Evolutionary conservation across 139 green algal species (phyloP), one percentile per base, ranked within the genome.

Genomic region (Zygnema circumcarinatum): DNA sequence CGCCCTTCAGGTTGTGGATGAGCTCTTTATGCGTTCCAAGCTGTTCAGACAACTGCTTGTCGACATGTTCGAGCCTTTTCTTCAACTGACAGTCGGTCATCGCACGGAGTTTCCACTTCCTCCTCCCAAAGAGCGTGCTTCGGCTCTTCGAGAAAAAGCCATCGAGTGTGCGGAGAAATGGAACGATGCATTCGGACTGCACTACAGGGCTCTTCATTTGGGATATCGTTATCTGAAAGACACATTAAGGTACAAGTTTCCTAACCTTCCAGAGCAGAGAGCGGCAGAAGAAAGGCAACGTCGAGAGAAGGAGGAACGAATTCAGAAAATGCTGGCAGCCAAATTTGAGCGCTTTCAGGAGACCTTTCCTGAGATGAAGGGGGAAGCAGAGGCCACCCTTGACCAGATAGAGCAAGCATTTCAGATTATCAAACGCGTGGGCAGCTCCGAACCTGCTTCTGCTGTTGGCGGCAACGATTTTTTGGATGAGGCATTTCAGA

Each of bases 71-170:
- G 84, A 89, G 33, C 3, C 76, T 62, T 89, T 88, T 39, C 84
- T 89, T 56, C 36, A 88, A 67, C 79, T 89, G 2, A 88, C 78
- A 35, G 79, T 89, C 21, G 84, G 84, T 25, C 76, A 81, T 35
- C 76, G 79, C 3, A 52, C 84, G 3, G 84, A 89, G 7, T 35
- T 22, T 31, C 84, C 84, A 16, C 79, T 89, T 41, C 84, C 84
- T 33, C 79, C 79, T 33, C 84, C 84, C 1, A 33, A 2, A 22
- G 42, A 35, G 25, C 33, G 31, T 35, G 84, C 84, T n/a, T 36
- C 38, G 42, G 16, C 21, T 7, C 31, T 89, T 40, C 83, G 76
- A 3, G 36, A 78, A 31, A 87, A 32, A 33, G 75, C 74, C 2
- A 79, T 89, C n/a, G 83, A 89, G 75, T n/a, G 11, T 25, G 1